Evolutionary conservation across 2,329 filamentous ascomycete species (phyloP).

Genomic region (Ustulina deusta): DNA sequence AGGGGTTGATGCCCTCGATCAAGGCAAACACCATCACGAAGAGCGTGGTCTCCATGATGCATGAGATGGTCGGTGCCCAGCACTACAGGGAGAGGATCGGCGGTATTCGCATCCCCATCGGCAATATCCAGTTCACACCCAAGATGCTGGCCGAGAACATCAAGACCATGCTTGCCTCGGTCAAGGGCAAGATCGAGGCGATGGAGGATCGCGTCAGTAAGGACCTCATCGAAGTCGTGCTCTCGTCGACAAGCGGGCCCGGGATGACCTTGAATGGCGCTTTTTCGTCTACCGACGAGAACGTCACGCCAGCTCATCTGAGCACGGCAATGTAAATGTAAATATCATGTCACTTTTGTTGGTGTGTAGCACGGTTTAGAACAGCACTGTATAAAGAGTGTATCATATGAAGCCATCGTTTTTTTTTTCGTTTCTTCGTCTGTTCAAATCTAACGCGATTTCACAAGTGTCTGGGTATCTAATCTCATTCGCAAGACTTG

Average conservation of each 20-base stretch:
- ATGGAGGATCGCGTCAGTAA: conserved; percentile 75
- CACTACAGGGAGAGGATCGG: conserved; percentile 89
- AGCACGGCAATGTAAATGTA: conserved; percentile 64
- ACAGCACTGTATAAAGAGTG: conserved; percentile 41
- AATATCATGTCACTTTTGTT: conserved; percentile 3
- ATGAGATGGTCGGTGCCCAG: conserved; percentile 84
- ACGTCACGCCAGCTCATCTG: conserved; percentile 65
- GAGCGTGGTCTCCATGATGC: conserved; percentile 79
- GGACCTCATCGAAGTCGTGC: conserved; percentile 78
- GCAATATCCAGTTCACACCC: conserved; percentile 89
- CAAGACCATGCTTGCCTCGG: conserved; percentile 76
- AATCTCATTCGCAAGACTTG: conserved; percentile 9
- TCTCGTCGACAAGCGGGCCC: conserved; percentile 88
- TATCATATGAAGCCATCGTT: conserved; percentile 32
- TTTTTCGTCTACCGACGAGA: conserved; percentile 72
- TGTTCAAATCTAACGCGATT: background rate
- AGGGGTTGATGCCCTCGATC: conserved; percentile 89
- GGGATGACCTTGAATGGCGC: conserved; percentile 88
- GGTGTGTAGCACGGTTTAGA: conserved; percentile 36
- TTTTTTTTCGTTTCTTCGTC: background rate
- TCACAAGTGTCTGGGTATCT: conserved; percentile 25
- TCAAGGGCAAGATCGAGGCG: conserved; percentile 81
- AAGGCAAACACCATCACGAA: conserved; percentile 91
- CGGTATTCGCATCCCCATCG: conserved; percentile 88
- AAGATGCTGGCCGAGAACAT: conserved; percentile 88